These are phyloP conservation scores for Paraphoma chrysanthemicola DNA, from an alignment of 2,329 filamentous ascomycete species.

Conservation along the genomic window DNA sequence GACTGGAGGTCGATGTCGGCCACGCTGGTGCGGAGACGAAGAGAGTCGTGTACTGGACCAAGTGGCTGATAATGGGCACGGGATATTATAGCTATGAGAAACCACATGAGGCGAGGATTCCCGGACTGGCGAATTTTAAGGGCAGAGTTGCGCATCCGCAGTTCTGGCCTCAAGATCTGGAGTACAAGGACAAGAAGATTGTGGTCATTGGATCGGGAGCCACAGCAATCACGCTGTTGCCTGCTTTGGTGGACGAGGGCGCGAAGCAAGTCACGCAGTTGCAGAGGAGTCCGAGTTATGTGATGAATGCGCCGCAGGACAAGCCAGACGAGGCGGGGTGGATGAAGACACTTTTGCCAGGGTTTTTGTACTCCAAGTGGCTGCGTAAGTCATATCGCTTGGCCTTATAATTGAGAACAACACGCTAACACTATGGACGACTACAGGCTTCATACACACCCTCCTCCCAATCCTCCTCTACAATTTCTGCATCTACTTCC, in stretches of 20 bases:
- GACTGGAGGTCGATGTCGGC: constrained; percentile 33
- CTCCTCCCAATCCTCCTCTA: constrained; percentile 58
- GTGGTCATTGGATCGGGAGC: constrained; percentile 80
- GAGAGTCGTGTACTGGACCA: constrained; percentile 46
- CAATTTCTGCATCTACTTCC: constrained; percentile 61
- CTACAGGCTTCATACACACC: constrained; percentile 55
- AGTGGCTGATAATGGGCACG: constrained; percentile 65
- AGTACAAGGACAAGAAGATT: constrained; percentile 71
- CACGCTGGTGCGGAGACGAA: constrained; percentile 34
- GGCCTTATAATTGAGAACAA: not conserved
- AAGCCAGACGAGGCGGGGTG: constrained; percentile 47
- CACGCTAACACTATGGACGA: not conserved
- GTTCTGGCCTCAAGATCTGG: constrained; percentile 75
- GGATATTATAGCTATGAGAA: constrained; percentile 79
- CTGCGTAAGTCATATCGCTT: constrained; percentile 46
- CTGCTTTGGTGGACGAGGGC: constrained; percentile 70
- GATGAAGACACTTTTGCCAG: constrained; percentile 53
- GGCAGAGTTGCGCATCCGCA: constrained; percentile 73
- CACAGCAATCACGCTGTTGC: constrained; percentile 79
- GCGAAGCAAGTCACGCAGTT: constrained; percentile 74
- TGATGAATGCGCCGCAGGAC: constrained; percentile 61
- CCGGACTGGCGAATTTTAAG: constrained; percentile 70
- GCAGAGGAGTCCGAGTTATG: constrained; percentile 73
- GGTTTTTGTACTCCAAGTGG: constrained; percentile 55
- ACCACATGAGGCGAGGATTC: constrained; percentile 67